Base-by-base conservation (phyloP, 768 basidiomycete species). In the Mrakia gelida region DNA sequence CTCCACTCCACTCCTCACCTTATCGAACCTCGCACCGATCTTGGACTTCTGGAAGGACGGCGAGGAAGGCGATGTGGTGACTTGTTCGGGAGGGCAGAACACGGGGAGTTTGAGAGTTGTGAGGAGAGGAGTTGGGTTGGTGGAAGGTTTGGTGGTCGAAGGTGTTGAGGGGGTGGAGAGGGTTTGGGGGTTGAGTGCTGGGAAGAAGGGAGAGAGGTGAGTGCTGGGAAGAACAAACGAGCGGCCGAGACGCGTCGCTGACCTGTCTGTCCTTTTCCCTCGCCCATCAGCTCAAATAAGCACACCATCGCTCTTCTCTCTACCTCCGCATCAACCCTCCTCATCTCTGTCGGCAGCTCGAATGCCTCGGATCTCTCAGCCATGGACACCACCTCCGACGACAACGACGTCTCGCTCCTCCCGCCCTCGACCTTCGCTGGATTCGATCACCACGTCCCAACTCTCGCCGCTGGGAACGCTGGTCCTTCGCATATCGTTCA, bases 1-100 rank as follows among this genome's bases (percentile, higher is more conserved):
- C 11, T 63, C 73, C 5, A 70, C 67, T 8, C 77, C 77, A 3
- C 63, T 73, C 18, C 28, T 30, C 16, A 45, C 72, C 11, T 65
- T 56, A 13, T 43, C 49, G 34, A 95, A 94, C 80, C 87, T 96
- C 80, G 92, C 91, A 0, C 95, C 94, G 0, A 92, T 95, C 63
- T 82, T 90, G 77, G 95, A 97, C 82, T 92, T 92, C 18, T 86
- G 89, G n/a, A 82, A 93, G 30, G 92, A 94, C 83, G 84, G 86
- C 3, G 92, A 93, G 75, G 87, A 87, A 2, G 90, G 88, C 81
- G 90, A 92, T 83, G 88, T 95, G 61, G 89, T 96, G 6, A 93
- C 93, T 1, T 93, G 92, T 81, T 95, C 93, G 5, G 95, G 95
- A 8, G 91, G 89, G 2, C 87, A 87, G 71, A 92, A 89, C 79